Percentiles rank a stretch among this genome's conserved stretches.
Evolutionary conservation across 768 basidiomycete species (phyloP).

Genomic region (Trametes villosa): DNA sequence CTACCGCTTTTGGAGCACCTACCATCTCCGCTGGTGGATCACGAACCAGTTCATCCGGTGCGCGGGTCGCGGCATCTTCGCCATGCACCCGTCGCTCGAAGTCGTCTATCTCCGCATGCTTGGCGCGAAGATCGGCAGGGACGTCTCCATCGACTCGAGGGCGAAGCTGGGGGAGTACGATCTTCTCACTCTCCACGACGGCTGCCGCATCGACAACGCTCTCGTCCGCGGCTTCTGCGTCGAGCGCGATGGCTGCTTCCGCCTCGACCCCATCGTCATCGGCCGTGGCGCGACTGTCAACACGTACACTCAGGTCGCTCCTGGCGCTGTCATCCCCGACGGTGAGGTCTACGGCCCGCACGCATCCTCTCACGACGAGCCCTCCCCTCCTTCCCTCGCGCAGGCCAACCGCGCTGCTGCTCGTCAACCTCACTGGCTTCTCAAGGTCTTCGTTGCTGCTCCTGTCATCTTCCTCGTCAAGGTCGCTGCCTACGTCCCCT

Average conservation of each 20-base stretch:
- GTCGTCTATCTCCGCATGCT: constrained; percentile 50
- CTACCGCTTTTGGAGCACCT: constrained; percentile 37
- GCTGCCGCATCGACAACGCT: constrained; percentile 46
- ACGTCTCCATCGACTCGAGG: constrained; percentile 45
- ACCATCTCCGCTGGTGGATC: constrained; percentile 51
- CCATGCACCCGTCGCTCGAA: constrained; percentile 42
- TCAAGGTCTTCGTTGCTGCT: constrained; percentile 44
- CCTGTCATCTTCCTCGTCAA: constrained; percentile 44
- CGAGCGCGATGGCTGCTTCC: constrained; percentile 50
- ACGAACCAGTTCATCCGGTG: constrained; percentile 45
- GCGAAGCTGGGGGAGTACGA: constrained; percentile 49
- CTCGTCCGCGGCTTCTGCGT: constrained; percentile 50
- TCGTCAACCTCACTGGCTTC: constrained; percentile 36
- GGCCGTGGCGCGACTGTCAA: constrained; percentile 46
- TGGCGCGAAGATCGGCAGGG: constrained; percentile 47
- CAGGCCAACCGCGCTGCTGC: constrained; percentile 46
- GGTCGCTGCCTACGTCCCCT: constrained; percentile 46
- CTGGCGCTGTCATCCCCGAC: constrained; percentile 44
- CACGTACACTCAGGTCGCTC: constrained; percentile 48
- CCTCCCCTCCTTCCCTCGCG: constrained; percentile 42
- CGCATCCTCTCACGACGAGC: constrained; percentile 46
- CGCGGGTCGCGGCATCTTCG: constrained; percentile 48
- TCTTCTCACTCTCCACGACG: constrained; percentile 47
- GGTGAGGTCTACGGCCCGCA: constrained; percentile 51
- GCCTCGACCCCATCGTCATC: constrained; percentile 44